Evolutionary conservation across 2,329 filamentous ascomycete genomes (phyloP), one percentile per base, ranked within the genome.

Genomic region (Emergomyces pasteurianus): DNA sequence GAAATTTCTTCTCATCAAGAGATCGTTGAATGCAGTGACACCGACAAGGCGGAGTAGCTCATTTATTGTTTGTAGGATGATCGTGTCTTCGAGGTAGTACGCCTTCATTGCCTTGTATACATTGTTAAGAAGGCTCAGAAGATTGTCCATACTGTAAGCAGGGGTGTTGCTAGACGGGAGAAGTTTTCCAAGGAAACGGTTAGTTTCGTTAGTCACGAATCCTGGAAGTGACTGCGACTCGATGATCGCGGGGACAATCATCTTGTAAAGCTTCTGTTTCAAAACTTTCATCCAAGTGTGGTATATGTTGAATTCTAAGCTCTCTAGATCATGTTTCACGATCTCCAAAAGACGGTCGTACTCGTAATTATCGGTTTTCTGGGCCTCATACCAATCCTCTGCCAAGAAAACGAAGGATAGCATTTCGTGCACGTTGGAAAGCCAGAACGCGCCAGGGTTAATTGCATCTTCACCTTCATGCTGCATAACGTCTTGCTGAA

Each of bases 241-340:
- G 71, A 99, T 99, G 74, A 99, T 99, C 60, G 94, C 94, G 1
- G 94, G 94, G 59, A 99, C 95, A 71, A 99, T 95, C 94, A 99
- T 99, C 83, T 97, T 97, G 70, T 95, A 90, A 65, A 99, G 83
- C 79, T 95, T 96, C 85, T 96, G 96, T 84, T 99, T 99, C 71
- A 99, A 80, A 61, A 96, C 90, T 82, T 99, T 99, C 94, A 99
- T 99, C 94, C 94, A 99, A 31, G 94, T 99, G 78, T 99, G 94
- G 77, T 99, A 99, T 70, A 99, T 99, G 80, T 99, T 99, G 81
- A 99, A 99, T 78, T 99, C 94, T 65, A 99, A 81, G 76, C 90
- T 96, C 79, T 99, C 94, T 58, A 99, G 81, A 73, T 99, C 94
- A 74, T 99, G 94, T 82, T 99, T 99, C 73, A 99, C 94, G 73